These are phyloP conservation scores for Lolium multiflorum DNA, from an alignment of 176 grass and related monocot species.

Conservation along the genomic window DNA sequence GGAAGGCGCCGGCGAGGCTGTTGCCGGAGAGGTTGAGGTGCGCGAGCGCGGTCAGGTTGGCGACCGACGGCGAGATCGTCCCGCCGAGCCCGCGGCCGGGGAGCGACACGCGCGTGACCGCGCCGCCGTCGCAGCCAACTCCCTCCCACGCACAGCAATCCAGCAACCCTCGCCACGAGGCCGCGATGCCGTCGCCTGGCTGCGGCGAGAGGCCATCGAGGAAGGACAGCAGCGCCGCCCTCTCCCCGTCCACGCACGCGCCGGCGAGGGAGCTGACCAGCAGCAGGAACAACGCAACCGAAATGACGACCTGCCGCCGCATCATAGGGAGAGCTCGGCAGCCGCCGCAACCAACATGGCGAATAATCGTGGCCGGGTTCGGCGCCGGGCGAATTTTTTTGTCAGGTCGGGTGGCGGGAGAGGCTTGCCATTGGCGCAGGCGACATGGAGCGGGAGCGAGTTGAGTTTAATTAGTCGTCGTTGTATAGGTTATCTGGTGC, in stretches of 20 bases:
- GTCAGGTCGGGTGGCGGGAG: background rate
- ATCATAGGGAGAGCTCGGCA: constrained; percentile 19
- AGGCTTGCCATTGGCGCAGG: background rate
- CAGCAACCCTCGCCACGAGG: constrained; percentile 37
- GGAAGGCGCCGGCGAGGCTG: constrained; percentile 44
- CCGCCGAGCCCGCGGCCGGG: constrained; percentile 44
- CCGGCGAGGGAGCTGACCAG: background rate
- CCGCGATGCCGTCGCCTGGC: constrained; percentile 7
- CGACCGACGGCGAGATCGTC: constrained; percentile 49
- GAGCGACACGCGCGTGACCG: constrained; percentile 44
- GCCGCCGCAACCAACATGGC: background rate
- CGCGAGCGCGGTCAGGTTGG: constrained; percentile 39
- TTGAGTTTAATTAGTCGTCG: background rate
- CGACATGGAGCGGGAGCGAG: background rate
- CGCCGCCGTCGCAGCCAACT: constrained; percentile 34
- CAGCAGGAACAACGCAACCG: background rate
- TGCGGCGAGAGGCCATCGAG: constrained; percentile 37
- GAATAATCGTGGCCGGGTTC: background rate
- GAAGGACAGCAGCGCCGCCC: constrained; percentile 47
- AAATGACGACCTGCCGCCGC: constrained; percentile 21
- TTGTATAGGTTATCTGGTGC: background rate
- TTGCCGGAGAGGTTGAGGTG: constrained; percentile 63
- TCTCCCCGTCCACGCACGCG: constrained; percentile 49
- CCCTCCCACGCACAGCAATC: constrained; percentile 70
- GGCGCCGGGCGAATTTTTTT: background rate